A percentile compares a stretch with the other conserved stretches of the same genome.
Conservation (phyloP, 78 protist genomes). For the Dictyostelium capitatum region DNA sequence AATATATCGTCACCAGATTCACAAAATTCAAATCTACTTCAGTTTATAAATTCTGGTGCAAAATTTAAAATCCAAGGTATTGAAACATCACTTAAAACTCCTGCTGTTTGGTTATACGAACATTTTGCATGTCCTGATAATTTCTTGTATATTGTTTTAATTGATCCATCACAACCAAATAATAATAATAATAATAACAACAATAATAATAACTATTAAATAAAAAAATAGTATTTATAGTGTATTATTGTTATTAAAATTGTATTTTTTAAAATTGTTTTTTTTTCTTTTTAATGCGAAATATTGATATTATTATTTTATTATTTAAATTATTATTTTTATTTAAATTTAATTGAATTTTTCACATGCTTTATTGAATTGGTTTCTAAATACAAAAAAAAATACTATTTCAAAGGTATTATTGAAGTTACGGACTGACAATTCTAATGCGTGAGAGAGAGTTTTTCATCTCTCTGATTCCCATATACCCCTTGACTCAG, state of each 20-base stretch:
- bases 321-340: too few species aligned
- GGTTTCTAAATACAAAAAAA: too few species aligned
- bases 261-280: too few species aligned
- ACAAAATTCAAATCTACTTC: constrained; percentile 28
- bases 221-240: background rate
- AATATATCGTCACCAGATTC: background rate
- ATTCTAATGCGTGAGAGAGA: too few species aligned
- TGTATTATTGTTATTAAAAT: background rate
- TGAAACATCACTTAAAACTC: constrained; percentile 44
- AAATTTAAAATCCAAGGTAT: constrained; percentile 65
- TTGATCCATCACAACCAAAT: constrained; percentile 4
- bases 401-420: too few species aligned
- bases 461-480: too few species aligned
- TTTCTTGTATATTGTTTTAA: constrained; percentile 57
- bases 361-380: too few species aligned
- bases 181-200: background rate
- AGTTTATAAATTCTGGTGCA: constrained; percentile 8
- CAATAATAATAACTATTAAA: background rate
- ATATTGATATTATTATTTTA: too few species aligned
- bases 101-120: constrained; percentile 58
- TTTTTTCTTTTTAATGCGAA: too few species aligned
- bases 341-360: too few species aligned
- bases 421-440: too few species aligned
- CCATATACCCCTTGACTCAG: too few species aligned
- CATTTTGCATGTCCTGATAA: constrained; percentile 72